These are phyloP conservation scores for Ilyonectria destructans DNA, from an alignment of 2,329 filamentous ascomycete species.

Conservation along the genomic window DNA sequence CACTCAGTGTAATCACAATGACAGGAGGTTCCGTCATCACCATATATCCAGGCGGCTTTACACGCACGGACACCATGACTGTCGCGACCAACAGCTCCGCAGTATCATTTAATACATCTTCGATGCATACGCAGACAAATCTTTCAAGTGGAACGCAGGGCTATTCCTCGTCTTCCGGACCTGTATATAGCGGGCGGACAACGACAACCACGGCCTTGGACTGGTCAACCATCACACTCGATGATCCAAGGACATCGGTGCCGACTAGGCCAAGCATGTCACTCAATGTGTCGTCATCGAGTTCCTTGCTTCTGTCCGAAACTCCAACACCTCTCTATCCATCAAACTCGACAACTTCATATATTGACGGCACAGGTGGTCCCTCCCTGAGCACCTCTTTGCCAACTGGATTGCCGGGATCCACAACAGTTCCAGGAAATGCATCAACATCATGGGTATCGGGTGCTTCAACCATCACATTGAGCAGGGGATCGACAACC, in stretches of 20 bases:
- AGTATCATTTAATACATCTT: conserved; percentile 26
- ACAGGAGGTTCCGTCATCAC: conserved; percentile 38
- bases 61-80: conserved; percentile 28
- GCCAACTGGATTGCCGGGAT: conserved; percentile 17
- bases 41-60: conserved; percentile 34
- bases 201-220: conserved; percentile 25
- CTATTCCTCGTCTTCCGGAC: conserved; percentile 10
- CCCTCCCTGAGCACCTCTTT: neutral
- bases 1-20: conserved; percentile 29
- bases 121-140: conserved; percentile 20
- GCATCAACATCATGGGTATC: neutral
- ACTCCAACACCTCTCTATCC: conserved; percentile 5
- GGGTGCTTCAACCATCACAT: neutral
- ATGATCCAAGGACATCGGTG: conserved; percentile 11
- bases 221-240: conserved; percentile 41
- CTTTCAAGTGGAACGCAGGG: conserved; percentile 18
- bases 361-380: neutral
- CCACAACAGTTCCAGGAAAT: conserved; percentile 23
- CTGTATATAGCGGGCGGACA: conserved; percentile 2
- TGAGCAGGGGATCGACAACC: neutral
- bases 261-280: conserved; percentile 1
- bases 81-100: conserved; percentile 20
- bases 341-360: conserved; percentile 6
- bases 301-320: conserved; percentile 21
- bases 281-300: conserved; percentile 19